phyloP scores from a whole-genome alignment of 768 basidiomycete species.

The Tulasnella sp. region DNA sequence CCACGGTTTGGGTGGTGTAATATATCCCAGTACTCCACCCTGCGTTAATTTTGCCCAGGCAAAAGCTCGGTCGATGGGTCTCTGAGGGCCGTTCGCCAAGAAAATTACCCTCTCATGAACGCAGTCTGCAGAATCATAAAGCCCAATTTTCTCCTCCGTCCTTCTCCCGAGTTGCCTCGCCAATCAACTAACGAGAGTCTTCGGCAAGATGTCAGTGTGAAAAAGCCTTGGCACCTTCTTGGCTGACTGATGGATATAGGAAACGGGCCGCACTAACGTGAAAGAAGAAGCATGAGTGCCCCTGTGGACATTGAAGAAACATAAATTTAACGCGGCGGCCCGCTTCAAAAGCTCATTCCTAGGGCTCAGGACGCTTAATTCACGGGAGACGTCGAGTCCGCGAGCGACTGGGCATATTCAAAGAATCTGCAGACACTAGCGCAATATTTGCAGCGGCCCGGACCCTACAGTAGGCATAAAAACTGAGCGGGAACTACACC shows the following conservation, averaged over 20 bases:
- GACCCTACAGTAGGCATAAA: neutral
- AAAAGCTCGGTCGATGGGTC: neutral
- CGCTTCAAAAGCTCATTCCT: neutral
- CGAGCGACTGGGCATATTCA: neutral
- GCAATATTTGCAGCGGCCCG: neutral
- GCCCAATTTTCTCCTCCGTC: neutral
- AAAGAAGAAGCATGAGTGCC: neutral
- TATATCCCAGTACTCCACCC: neutral
- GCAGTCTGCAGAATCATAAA: neutral
- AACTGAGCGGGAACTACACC: neutral
- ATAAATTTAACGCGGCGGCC: neutral
- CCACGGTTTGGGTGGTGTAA: neutral
- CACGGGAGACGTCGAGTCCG: neutral
- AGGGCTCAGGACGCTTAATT: neutral
- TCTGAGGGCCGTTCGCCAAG: neutral
- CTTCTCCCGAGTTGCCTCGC: neutral
- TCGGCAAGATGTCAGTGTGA: too few species aligned
- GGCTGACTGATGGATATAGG: neutral
- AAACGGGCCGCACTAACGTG: neutral
- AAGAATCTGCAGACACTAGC: neutral
- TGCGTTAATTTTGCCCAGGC: neutral
- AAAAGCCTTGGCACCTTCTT: neutral
- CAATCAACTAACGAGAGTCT: neutral
- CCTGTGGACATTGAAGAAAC: neutral
- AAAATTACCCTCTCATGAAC: neutral